phyloP scores from a whole-genome alignment of 495 filamentous ascomycete genomes.

The Podospora anserina region DNA sequence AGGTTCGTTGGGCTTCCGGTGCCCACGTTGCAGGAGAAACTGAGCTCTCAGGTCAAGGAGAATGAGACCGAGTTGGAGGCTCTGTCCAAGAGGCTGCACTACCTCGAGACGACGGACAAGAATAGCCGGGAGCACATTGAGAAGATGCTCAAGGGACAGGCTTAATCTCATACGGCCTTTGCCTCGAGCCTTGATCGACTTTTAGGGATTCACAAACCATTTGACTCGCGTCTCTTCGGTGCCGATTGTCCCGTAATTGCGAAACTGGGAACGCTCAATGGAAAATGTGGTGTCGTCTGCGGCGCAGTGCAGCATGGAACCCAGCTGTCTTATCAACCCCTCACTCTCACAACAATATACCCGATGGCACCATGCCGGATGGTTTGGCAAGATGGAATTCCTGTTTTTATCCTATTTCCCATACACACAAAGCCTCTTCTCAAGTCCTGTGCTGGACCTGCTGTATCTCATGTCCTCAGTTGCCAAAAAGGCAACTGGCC shows the following conservation, averaged over 20 bases:
- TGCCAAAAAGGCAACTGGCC: not conserved
- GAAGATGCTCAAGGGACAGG: conserved; percentile 57
- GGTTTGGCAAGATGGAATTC: not conserved
- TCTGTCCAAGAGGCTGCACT: conserved; percentile 86
- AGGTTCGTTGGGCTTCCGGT: conserved; percentile 88
- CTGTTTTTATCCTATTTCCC: not conserved
- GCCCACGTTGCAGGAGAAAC: conserved; percentile 66
- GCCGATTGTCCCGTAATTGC: not conserved
- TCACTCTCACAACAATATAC: not conserved
- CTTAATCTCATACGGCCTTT: conserved; percentile 16
- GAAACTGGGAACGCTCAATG: not conserved
- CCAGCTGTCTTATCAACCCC: not conserved
- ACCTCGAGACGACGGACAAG: conserved; percentile 90
- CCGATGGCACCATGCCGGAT: not conserved
- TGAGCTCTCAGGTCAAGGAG: conserved; percentile 70
- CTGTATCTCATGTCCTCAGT: not conserved
- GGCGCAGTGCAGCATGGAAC: not conserved
- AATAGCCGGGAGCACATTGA: conserved; percentile 89
- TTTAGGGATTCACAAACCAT: not conserved
- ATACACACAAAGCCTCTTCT: not conserved
- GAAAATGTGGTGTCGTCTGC: not conserved
- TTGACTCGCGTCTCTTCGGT: not conserved
- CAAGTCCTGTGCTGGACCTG: not conserved
- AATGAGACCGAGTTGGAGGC: conserved; percentile 72
- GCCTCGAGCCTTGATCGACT: not conserved